These are phyloP conservation scores for Dissophora globulifera DNA, from an alignment of 192 early-diverging fungal species.

Conservation along the genomic window DNA sequence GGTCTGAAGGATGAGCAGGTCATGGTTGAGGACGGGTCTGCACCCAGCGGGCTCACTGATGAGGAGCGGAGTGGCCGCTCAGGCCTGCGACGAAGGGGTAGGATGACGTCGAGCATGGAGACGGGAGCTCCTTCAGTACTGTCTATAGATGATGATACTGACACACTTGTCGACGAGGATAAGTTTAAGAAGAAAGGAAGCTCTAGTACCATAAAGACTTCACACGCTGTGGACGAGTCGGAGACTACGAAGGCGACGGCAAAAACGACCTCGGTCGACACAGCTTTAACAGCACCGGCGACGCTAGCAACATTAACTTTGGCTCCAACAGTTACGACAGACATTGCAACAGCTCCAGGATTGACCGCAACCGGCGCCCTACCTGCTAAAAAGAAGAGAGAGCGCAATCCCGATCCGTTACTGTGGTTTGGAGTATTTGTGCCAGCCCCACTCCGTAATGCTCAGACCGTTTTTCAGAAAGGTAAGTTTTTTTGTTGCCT, in stretches of 20 bases:
- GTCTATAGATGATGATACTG: not conserved
- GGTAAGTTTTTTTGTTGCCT: constrained; percentile 14
- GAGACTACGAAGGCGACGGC: too few species aligned
- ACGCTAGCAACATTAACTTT: not conserved
- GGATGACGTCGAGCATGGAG: not conserved
- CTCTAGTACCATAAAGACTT: too few species aligned
- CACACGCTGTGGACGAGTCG: too few species aligned
- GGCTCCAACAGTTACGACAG: too few species aligned
- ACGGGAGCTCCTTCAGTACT: not conserved
- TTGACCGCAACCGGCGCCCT: not conserved
- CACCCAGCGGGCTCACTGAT: not conserved
- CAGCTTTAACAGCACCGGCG: not conserved
- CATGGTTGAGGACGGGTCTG: too few species aligned
- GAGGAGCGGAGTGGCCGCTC: not conserved
- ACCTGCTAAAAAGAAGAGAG: constrained; percentile 39
- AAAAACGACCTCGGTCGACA: not conserved
- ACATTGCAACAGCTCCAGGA: not conserved
- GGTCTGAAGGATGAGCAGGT: not conserved
- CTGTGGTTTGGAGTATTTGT: constrained; percentile 53
- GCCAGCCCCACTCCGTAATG: constrained; percentile 37
- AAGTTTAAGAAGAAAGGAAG: not conserved
- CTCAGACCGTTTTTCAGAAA: constrained; percentile 33
- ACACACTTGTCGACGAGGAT: not conserved
- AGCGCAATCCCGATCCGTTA: constrained; percentile 43
- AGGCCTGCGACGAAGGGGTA: constrained; percentile 11